Base-by-base conservation (phyloP, 768 basidiomycete species). In the Royoungia palumana region DNA sequence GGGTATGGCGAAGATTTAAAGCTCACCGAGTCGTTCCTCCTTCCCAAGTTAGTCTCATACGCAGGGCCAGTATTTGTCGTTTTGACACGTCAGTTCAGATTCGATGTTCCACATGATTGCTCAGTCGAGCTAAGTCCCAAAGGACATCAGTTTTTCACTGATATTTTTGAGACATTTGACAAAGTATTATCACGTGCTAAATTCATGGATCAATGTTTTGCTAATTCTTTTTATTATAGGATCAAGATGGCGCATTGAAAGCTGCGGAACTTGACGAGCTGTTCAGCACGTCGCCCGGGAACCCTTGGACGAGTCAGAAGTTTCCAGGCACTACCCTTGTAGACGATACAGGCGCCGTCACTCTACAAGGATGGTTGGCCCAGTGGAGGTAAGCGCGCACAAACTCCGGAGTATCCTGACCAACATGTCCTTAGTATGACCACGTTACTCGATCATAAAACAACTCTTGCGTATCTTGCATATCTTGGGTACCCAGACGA, bases 351-450 rank as follows among this genome's bases (percentile, higher is more conserved):
- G 93, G 91, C 11, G 83, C 89, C 24, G 89, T 97, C 16, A 97
- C 94, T n/a, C 69, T 99, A 37, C 94, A 97, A 71, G 91, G 93
- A 2, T 99, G 95, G 95, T 72, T 98, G 22, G 95, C 95, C 17
- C 94, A 96, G 64, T 99, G 95, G 95, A 95, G 91, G 94, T 93
- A 44, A 56, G 76, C 66, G 28, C n/a, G 35, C 24, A 46, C 25
- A 49, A 38, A 35, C 28, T 47, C 35, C 43, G 16, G 25, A 39
- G 30, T 47, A 28, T 43, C 41, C 34, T 48, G 35, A 20, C 28
- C 32, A 35, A 55, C 39, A 14, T 35, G 11, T 41, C 32, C 35
- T 6, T 53, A 97, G 94, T 63, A 96, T 98, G 94, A 94, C 94
- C 1, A 99, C 95, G 0, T 76, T 98, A 0, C 78, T 98, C n/a